A percentile compares a stretch with the other conserved stretches of the same genome.
These are phyloP conservation scores for Cutaneotrichosporon arboriforme DNA, from an alignment of 1,284 basidiomycete species.

Conservation along the genomic window DNA sequence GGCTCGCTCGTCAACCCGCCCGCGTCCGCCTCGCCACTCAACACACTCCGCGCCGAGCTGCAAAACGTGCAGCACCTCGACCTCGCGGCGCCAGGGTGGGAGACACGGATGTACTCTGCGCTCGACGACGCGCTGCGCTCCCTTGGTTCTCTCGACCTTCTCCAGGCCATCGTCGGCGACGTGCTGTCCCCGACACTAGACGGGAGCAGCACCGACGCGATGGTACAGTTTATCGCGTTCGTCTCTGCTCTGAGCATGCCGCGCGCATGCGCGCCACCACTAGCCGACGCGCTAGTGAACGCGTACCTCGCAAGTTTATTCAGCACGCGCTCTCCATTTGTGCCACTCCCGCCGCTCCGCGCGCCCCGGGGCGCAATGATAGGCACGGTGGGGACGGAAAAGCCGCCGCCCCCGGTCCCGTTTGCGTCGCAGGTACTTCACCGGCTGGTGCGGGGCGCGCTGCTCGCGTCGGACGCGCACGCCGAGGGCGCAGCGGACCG, in stretches of 20 bases:
- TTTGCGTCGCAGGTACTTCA: constrained; percentile 11
- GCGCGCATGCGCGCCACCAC: not conserved
- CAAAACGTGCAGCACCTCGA: constrained; percentile 21
- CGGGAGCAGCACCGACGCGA: not conserved
- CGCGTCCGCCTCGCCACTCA: not conserved
- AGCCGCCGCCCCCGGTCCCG: constrained; percentile 8
- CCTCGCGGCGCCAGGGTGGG: constrained; percentile 18
- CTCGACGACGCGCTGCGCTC: constrained; percentile 9
- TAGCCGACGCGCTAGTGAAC: constrained; percentile 12
- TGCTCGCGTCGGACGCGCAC: constrained; percentile 2
- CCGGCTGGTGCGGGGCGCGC: constrained; percentile 10
- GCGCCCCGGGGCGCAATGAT: not conserved
- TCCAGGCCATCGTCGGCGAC: constrained; percentile 14
- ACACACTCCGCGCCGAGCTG: constrained; percentile 17
- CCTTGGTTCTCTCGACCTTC: constrained; percentile 10
- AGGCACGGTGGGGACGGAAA: not conserved
- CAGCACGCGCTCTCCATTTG: constrained; percentile 11
- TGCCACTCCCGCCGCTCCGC: not conserved
- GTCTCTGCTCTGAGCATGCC: constrained; percentile 9
- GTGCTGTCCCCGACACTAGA: constrained; percentile 15
- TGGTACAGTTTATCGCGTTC: constrained; percentile 12
- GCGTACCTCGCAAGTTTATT: constrained; percentile 13
- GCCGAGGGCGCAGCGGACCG: constrained; percentile 4
- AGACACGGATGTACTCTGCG: constrained; percentile 12
- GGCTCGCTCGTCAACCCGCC: not conserved